Evolutionary conservation across 129 eudicot genomes (phyloP).

Genomic region (Pittosporum tobira): DNA sequence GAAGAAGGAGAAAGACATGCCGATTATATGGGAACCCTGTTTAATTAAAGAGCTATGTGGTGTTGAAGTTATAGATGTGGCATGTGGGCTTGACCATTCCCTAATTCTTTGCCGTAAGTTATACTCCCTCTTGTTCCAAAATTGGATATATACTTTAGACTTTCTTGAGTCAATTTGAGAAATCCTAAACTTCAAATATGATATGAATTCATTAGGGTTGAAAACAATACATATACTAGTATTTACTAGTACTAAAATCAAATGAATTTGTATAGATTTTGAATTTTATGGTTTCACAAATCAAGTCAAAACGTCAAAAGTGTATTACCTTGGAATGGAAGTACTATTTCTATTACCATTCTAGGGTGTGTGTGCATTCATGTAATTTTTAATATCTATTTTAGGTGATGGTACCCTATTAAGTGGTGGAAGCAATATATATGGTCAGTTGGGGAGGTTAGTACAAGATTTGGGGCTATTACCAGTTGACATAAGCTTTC

Average conservation of each 20-base stretch:
- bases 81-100: slow-evolving; percentile 92
- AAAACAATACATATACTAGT: too few species aligned
- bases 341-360: not conserved
- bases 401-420: slow-evolving; percentile 75
- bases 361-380: not conserved
- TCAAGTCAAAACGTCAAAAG: too few species aligned
- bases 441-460: slow-evolving; percentile 76
- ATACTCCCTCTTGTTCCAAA: too few species aligned
- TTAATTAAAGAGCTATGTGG: slow-evolving; percentile 51
- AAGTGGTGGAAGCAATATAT: slow-evolving; percentile 84
- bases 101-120: slow-evolving; percentile 70
- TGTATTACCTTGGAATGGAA: too few species aligned
- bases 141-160: too few species aligned
- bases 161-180: too few species aligned
- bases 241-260: too few species aligned
- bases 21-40: slow-evolving; percentile 82
- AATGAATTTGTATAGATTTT: too few species aligned
- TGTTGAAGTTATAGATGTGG: slow-evolving; percentile 51
- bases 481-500: slow-evolving; percentile 41
- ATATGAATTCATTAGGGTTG: too few species aligned
- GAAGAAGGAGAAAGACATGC: slow-evolving; percentile 90
- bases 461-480: slow-evolving; percentile 49
- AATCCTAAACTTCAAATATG: too few species aligned
- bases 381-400: slow-evolving; percentile 9
- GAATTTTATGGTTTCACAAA: too few species aligned